These are phyloP conservation scores for Westerdykella aurantiaca DNA, from an alignment of 2,329 filamentous ascomycete species.

Conservation along the genomic window DNA sequence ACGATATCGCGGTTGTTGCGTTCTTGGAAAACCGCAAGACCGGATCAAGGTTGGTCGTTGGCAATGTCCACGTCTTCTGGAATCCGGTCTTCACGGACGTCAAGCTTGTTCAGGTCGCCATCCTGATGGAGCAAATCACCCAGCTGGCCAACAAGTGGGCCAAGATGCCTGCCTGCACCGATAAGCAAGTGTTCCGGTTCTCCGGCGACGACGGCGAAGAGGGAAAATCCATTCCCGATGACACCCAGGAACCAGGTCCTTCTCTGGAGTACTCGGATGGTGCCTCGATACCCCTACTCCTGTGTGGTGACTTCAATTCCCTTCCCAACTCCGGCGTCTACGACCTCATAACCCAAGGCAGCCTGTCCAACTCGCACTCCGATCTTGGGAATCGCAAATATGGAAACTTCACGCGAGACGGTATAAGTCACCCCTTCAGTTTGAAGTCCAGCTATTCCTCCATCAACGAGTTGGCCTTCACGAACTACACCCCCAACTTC, in stretches of 20 bases:
- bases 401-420: constrained; percentile 85
- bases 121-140: constrained; percentile 85
- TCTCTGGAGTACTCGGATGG: constrained; percentile 82
- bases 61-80: constrained; percentile 94
- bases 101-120: constrained; percentile 92
- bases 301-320: constrained; percentile 97
- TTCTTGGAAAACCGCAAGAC: constrained; percentile 91
- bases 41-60: constrained; percentile 85
- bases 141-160: constrained; percentile 82
- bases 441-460: constrained; percentile 83
- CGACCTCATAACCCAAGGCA: constrained; percentile 77
- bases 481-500: constrained; percentile 95
- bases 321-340: constrained; percentile 82
- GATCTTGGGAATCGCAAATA: constrained; percentile 80
- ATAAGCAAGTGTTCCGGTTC: constrained; percentile 58
- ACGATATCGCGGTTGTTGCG: constrained; percentile 88
- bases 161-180: constrained; percentile 70
- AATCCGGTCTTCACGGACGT: constrained; percentile 86
- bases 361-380: constrained; percentile 68
- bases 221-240: constrained; percentile 44
- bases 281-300: constrained; percentile 80
- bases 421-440: constrained; percentile 91
- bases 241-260: constrained; percentile 62
- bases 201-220: constrained; percentile 45
- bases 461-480: constrained; percentile 83